A percentile compares a stretch with the other conserved stretches of the same genome.
These are phyloP conservation scores for Trichoderma semiorbis DNA, from an alignment of 2,329 filamentous ascomycete species.

Conservation along the genomic window DNA sequence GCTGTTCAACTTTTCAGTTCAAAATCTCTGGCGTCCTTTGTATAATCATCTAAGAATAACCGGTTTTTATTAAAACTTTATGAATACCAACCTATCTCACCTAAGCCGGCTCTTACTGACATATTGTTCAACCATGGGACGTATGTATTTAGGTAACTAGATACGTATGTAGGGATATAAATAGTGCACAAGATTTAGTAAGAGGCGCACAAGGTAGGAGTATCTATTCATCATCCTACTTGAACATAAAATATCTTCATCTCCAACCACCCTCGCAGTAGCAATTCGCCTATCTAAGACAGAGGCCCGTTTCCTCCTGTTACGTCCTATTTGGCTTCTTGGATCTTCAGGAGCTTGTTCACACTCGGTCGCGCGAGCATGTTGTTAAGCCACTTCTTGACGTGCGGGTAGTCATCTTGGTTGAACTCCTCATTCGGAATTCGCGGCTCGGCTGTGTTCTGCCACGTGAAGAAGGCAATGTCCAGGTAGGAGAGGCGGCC, in stretches of 20 bases:
- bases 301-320: background rate
- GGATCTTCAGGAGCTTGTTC: background rate
- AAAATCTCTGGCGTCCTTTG: background rate
- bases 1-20: background rate
- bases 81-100: background rate
- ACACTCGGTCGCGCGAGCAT: background rate
- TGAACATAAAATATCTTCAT: background rate
- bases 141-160: too few species aligned
- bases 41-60: background rate
- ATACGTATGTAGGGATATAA: too few species aligned
- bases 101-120: background rate
- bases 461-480: slow-evolving; percentile 10
- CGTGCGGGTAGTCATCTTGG: background rate
- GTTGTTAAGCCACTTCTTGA: slow-evolving; percentile 9
- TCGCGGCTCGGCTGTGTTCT: slow-evolving; percentile 6
- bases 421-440: slow-evolving; percentile 10
- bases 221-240: background rate
- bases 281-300: background rate
- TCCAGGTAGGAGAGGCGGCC: slow-evolving; percentile 3
- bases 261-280: background rate
- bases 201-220: background rate
- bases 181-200: too few species aligned
- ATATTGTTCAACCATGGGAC: too few species aligned
- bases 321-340: background rate
- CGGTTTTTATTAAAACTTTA: background rate